Evolutionary conservation across 2,329 filamentous ascomycete genomes (phyloP), one percentile per base, ranked within the genome.

Genomic region (Tympanopsis confertula): DNA sequence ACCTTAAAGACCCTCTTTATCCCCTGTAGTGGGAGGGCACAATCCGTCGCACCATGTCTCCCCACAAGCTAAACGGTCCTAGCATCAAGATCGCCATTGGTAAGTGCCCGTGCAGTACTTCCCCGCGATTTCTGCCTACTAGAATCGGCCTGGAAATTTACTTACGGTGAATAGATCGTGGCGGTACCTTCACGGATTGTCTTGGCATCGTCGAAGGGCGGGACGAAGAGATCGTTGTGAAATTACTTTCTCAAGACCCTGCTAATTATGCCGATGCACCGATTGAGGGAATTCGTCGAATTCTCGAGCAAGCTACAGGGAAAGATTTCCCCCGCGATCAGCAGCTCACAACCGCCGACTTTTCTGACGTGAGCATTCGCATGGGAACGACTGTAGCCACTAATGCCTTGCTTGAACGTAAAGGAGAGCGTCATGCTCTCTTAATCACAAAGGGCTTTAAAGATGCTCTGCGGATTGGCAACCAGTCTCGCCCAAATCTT

Each of bases 191-290:
- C 30, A 33, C 30, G 10, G 30, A 33, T 15, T 10, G 10, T 15
- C 30, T 12, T 17, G 30, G 10, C 10, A 33, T 33, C 17, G 30
- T 33, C 12, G 10, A 10, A 12, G 35, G 35, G 17, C 39, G 3
- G 54, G 75, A 81, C 42, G n/a, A 46, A 46, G 42, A 46, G 15
- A 44, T 52, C n/a, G 42, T 53, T 32, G 37, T 54, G 30, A 54
- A 54, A 38, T 40, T 54, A 18, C 40, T 54, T 19, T 54, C 51
- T 7, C 46, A 51, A 5, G 50, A 52, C 39, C 50, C 50, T 17
- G 37, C 41, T 14, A 49, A 54, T 35, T 54, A 54, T 35, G 36
- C 45, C 24, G 51, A 54, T 42, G 51, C 51, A 5, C 51, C 51
- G 3, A 52, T 49, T 10, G 51, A 54, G 41, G 50, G 46, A 5